Conservation (phyloP, 2,329 filamentous ascomycete species). For the Microdochium trichocladiopsis region DNA sequence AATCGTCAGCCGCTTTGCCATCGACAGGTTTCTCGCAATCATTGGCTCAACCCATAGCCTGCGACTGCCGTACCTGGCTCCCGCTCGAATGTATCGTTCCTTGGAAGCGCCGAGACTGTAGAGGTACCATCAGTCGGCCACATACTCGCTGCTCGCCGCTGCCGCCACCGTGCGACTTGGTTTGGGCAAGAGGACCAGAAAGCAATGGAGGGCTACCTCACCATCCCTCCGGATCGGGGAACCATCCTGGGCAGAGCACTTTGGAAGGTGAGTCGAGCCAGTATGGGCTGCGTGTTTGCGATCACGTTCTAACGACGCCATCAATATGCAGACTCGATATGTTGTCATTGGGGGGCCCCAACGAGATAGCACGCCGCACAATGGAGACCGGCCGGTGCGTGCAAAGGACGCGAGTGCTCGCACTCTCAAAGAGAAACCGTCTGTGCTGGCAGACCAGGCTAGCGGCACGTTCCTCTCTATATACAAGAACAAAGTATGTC, state of each 20-base stretch:
- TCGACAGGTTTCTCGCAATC: too few relatives aligned
- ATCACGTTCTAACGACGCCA: constrained; percentile 6
- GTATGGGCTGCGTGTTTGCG: constrained; percentile 2
- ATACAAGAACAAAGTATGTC: constrained; percentile 50
- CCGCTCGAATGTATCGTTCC: too few relatives aligned
- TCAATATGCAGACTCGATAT: constrained; percentile 44
- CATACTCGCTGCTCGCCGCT: too few relatives aligned
- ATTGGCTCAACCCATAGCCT: too few relatives aligned
- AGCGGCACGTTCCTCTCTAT: constrained; percentile 37
- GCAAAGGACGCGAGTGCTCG: constrained; percentile 27
- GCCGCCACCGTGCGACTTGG: too few relatives aligned
- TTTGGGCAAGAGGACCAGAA: background rate
- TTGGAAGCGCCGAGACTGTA: too few relatives aligned
- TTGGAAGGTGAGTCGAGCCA: constrained; percentile 38
- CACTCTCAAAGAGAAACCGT: constrained; percentile 26
- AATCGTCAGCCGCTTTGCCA: too few relatives aligned
- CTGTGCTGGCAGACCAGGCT: constrained; percentile 23
- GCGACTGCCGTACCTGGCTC: too few relatives aligned
- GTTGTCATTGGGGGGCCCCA: constrained; percentile 42
- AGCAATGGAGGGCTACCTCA: constrained; percentile 41
- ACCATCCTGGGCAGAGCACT: constrained; percentile 42
- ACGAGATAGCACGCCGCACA: constrained; percentile 22
- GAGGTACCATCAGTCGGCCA: too few relatives aligned
- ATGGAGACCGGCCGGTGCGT: constrained; percentile 14
- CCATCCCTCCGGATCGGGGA: constrained; percentile 42